phyloP scores from a whole-genome alignment of 176 grass and related monocot species.

The maize (Zea mays) region Zm-B73-REFERENCE-NAM-5.0 NC_050104.1:157283501-157284000 shows the following conservation, averaged over 20 bases:
- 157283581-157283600: conserved; percentile 94
- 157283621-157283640: conserved; percentile 90
- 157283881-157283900: conserved; percentile 93
- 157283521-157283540: conserved; percentile 41
- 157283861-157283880: conserved; percentile 85
- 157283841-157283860: conserved; percentile 65
- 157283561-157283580: conserved; percentile 68
- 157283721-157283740: conserved; percentile 87
- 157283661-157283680: conserved; percentile 79
- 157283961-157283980: conserved; percentile 68
- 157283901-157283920: conserved; percentile 92
- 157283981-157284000: conserved; percentile 53
- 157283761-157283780: conserved; percentile 92
- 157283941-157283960: conserved; percentile 91
- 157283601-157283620: conserved; percentile 97
- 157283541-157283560: conserved; percentile 56
- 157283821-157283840: conserved; percentile 63
- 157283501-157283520: conserved; percentile 81
- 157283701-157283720: conserved; percentile 47
- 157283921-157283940: conserved; percentile 85
- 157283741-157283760: conserved; percentile 88
- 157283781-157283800: conserved; percentile 79
- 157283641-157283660: conserved; percentile 77
- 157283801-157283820: conserved; percentile 63
- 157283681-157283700: conserved; percentile 65